These are phyloP conservation scores for Tephrocybe sp. DNA, from an alignment of 768 basidiomycete genomes.

Conservation along the genomic window DNA sequence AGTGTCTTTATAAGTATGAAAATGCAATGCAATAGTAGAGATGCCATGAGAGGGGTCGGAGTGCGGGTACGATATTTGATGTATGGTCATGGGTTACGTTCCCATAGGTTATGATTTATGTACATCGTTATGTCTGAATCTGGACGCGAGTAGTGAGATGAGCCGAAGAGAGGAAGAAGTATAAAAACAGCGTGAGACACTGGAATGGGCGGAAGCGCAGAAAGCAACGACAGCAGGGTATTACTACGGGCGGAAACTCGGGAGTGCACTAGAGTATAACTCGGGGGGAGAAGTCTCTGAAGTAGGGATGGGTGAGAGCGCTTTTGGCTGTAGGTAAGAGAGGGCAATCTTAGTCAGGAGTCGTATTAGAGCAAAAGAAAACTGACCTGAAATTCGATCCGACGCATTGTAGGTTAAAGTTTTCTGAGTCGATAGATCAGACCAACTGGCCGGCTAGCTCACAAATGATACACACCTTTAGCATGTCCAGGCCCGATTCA, in stretches of 20 bases:
- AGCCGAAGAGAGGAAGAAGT: not conserved
- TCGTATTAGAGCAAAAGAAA: not conserved
- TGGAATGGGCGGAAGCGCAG: not conserved
- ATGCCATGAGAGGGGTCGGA: slow-evolving; percentile 7
- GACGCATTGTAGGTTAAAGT: slow-evolving; percentile 87
- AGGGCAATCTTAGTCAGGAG: slow-evolving; percentile 29
- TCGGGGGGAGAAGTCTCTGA: slow-evolving; percentile 39
- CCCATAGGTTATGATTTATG: slow-evolving; percentile 5
- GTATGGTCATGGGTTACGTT: slow-evolving; percentile 3
- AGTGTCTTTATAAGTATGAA: slow-evolving; percentile 3
- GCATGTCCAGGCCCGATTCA: slow-evolving; percentile 74
- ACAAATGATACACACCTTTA: slow-evolving; percentile 48
- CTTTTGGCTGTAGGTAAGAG: slow-evolving; percentile 57
- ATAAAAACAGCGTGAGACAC: slow-evolving; percentile 3
- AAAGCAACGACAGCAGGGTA: slow-evolving; percentile 12
- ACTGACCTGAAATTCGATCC: slow-evolving; percentile 86
- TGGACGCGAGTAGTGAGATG: slow-evolving; percentile 5
- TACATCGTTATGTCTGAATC: slow-evolving; percentile 10
- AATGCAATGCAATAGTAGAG: slow-evolving; percentile 14
- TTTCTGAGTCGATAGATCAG: slow-evolving; percentile 43
- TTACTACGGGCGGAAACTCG: slow-evolving; percentile 4
- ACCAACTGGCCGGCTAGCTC: not conserved
- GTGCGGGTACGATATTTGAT: slow-evolving; percentile 5
- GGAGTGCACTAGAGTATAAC: not conserved
- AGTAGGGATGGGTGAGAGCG: slow-evolving; percentile 51